phyloP scores from a whole-genome alignment of 1,139 yeast genomes.

The Hanseniaspora sp. region DNA sequence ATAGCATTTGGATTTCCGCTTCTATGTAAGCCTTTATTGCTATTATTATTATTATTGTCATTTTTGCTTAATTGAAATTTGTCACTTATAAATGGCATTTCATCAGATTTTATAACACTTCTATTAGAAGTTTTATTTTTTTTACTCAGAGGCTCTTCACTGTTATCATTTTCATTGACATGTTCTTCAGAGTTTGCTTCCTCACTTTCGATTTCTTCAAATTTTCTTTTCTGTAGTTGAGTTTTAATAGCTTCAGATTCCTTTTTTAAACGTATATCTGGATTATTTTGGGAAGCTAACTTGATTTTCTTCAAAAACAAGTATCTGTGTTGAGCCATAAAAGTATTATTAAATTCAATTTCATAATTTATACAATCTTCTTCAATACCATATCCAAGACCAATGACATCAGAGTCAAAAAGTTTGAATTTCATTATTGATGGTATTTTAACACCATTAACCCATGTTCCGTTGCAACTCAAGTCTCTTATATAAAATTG shows the following conservation, averaged over 20 bases:
- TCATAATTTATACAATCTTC: conserved; percentile 66
- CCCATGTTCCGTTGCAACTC: conserved; percentile 83
- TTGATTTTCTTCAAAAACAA: conserved; percentile 11
- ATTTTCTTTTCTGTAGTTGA: conserved; percentile 14
- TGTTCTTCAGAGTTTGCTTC: not conserved
- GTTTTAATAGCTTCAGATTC: not conserved
- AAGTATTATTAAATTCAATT: conserved; percentile 39
- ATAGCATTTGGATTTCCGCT: not conserved
- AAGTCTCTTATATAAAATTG: conserved; percentile 56
- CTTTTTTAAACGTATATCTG: not conserved
- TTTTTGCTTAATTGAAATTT: conserved; percentile 13
- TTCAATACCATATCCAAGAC: conserved; percentile 79
- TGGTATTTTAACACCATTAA: conserved; percentile 62
- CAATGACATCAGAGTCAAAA: conserved; percentile 84
- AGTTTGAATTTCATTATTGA: conserved; percentile 74
- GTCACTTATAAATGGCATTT: not conserved
- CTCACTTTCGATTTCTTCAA: conserved; percentile 16
- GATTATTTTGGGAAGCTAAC: conserved; percentile 18
- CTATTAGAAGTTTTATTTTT: conserved; percentile 1
- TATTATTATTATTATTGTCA: not conserved
- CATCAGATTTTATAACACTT: not conserved
- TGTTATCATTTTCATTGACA: not conserved
- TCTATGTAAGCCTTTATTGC: not conserved
- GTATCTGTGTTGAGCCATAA: conserved; percentile 24
- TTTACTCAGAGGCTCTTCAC: not conserved